Evolutionary conservation across 2,329 filamentous ascomycete genomes (phyloP).

Genomic region (Cytospora schulzeri): DNA sequence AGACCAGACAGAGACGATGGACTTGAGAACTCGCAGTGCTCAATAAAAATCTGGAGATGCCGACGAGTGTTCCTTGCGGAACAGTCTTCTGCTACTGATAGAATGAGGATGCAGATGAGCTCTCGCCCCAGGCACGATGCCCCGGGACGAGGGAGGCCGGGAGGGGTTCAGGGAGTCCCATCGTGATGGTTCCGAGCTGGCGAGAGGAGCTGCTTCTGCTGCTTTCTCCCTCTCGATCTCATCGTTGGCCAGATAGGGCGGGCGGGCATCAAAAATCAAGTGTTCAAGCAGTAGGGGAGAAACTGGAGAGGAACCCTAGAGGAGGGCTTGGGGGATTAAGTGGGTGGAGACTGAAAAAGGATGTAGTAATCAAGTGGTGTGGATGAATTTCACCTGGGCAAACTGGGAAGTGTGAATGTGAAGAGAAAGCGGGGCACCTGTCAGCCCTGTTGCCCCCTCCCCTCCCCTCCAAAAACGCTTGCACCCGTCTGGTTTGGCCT

Average conservation of each 20-base stretch:
- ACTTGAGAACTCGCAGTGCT: not conserved
- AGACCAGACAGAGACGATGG: not conserved
- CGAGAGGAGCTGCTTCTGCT: no score
- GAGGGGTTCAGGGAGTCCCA: no score
- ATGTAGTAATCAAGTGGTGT: not conserved
- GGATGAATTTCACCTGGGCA: not conserved
- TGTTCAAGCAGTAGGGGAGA: no score
- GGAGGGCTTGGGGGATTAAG: not conserved
- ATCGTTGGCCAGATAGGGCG: no score
- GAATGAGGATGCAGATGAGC: no score
- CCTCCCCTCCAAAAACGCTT: no score
- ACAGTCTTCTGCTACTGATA: not conserved
- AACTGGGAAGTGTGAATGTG: not conserved
- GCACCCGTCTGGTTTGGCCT: not conserved
- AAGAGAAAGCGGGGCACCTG: conserved; percentile 1
- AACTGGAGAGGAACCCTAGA: no score
- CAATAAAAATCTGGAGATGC: not conserved
- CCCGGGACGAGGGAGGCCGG: no score
- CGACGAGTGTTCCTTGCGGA: not conserved
- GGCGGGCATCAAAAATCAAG: no score
- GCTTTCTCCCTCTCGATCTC: no score
- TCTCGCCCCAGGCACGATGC: no score
- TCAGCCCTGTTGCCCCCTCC: not conserved
- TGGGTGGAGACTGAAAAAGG: not conserved
- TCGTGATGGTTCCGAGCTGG: no score